A percentile compares a stretch with the other conserved stretches of the same genome.
These are phyloP conservation scores for Dictyostelium citrinum DNA, from an alignment of 78 protist genomes.

Conservation along the genomic window DNA sequence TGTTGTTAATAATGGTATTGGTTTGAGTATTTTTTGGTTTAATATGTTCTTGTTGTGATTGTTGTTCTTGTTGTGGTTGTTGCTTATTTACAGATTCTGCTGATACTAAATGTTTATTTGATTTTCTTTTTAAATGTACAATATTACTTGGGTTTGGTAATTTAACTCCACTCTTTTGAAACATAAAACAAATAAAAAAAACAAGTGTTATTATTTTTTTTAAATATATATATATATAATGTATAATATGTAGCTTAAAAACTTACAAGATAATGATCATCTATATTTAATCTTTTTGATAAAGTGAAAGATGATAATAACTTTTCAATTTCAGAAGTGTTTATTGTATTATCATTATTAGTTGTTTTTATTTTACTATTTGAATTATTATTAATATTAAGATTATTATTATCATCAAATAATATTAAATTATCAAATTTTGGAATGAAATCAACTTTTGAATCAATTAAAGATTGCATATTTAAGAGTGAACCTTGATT, in stretches of 20 bases:
- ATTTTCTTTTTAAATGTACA: conserved; percentile 30
- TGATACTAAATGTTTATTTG: conserved; percentile 27
- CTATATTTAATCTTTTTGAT: conserved; percentile 40
- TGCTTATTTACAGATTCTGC: not conserved
- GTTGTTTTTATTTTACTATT: not conserved
- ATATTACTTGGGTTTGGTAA: conserved; percentile 12
- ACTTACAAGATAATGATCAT: conserved; percentile 28
- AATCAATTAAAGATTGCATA: conserved; percentile 47
- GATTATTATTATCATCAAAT: not conserved
- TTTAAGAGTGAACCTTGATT: conserved; percentile 1
- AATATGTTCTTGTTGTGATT: not conserved
- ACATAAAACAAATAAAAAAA: not conserved
- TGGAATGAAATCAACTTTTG: conserved; percentile 56
- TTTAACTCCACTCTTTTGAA: conserved; percentile 9
- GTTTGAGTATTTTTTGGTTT: not conserved
- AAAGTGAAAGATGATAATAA: not conserved
- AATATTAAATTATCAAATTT: conserved; percentile 14
- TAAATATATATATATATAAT: too few relatives aligned
- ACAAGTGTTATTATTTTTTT: too few relatives aligned
- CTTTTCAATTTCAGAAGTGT: conserved; percentile 18
- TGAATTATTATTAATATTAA: not conserved
- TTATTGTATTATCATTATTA: not conserved
- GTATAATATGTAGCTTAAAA: too few relatives aligned
- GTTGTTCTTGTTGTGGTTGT: not conserved
- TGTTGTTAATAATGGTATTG: not conserved